Evolutionary conservation across 2,329 filamentous ascomycete species (phyloP).

Genomic region (Penicillium janthinellum): DNA sequence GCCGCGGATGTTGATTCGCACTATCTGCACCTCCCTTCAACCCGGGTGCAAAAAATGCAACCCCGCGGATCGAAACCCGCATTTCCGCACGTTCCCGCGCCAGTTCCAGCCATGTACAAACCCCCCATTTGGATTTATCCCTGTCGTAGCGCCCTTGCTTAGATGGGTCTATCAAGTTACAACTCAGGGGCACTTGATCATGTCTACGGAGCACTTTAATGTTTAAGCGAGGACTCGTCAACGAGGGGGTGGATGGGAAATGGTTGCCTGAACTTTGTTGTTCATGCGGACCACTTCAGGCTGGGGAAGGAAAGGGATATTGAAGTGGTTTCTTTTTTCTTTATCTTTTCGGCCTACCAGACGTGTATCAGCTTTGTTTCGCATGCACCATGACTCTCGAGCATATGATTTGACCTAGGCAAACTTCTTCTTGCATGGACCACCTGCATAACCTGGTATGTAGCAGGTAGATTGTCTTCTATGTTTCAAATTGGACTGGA

Average conservation of each 20-base stretch:
- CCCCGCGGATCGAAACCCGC: background rate
- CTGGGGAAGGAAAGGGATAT: background rate
- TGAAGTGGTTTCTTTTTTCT: background rate
- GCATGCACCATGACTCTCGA: background rate
- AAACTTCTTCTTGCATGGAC: background rate
- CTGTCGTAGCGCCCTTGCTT: background rate
- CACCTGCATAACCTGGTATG: background rate
- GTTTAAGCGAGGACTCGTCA: background rate
- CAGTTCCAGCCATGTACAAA: background rate
- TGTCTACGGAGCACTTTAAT: background rate
- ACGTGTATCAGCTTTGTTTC: background rate
- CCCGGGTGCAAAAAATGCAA: slow-evolving; percentile 1
- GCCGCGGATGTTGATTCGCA: background rate
- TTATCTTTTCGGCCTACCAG: background rate
- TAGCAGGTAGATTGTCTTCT: background rate
- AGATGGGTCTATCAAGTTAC: background rate
- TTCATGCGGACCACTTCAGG: background rate
- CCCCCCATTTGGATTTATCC: background rate
- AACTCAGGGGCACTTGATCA: background rate
- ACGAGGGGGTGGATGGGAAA: background rate
- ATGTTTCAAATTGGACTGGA: background rate
- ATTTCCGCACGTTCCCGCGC: background rate
- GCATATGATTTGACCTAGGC: background rate
- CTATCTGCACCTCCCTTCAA: background rate
- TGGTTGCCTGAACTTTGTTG: slow-evolving; percentile 3